Evolutionary conservation across 208 protist genomes (phyloP).

Genomic region (Trypanosoma rangeli): DNA sequence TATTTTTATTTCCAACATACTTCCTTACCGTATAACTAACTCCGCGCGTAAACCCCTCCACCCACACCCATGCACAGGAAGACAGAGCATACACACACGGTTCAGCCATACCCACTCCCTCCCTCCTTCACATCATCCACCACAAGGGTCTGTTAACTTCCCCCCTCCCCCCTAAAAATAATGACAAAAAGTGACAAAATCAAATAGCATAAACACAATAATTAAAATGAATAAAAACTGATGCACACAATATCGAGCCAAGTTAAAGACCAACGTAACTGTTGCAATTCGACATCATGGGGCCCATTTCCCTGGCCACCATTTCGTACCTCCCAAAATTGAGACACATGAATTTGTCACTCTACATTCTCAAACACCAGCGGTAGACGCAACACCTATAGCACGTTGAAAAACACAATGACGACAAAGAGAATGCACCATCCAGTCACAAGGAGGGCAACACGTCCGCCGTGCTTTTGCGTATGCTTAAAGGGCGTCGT

Average conservation of each 20-base stretch:
- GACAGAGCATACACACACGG: too few relatives aligned
- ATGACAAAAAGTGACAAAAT: background rate
- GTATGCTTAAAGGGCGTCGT: conserved; percentile 11
- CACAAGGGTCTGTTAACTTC: too few relatives aligned
- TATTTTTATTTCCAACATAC: too few relatives aligned
- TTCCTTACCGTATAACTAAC: too few relatives aligned
- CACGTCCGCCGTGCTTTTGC: conserved; percentile 43
- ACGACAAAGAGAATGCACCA: conserved; percentile 34
- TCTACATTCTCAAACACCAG: background rate
- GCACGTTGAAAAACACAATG: conserved; percentile 32
- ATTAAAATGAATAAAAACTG: background rate
- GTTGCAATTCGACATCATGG: background rate
- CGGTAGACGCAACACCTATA: background rate
- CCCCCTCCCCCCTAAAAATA: too few relatives aligned
- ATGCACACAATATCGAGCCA: background rate
- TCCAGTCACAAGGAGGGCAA: conserved; percentile 38
- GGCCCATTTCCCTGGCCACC: background rate
- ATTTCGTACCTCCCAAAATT: background rate
- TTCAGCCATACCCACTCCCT: too few relatives aligned
- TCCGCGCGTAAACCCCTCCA: too few relatives aligned
- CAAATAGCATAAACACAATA: too few relatives aligned
- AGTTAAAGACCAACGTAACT: background rate
- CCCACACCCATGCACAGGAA: too few relatives aligned
- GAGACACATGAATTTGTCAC: background rate
- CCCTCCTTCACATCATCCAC: too few relatives aligned